phyloP scores from a whole-genome alignment of 2,329 filamentous ascomycete genomes.

The Ophiostoma tasmaniense region DNA sequence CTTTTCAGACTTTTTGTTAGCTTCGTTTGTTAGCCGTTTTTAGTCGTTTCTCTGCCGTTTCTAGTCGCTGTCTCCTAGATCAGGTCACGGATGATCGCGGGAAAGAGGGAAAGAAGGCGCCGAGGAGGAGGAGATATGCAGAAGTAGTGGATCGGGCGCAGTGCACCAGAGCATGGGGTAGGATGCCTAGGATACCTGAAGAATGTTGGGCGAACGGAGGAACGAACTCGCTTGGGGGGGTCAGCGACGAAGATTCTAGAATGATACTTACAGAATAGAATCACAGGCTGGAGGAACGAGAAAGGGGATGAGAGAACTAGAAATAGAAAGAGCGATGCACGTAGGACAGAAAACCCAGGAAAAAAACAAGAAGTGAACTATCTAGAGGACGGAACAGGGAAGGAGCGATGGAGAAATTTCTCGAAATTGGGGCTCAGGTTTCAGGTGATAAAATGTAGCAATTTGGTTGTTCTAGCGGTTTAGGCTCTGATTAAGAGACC shows the following conservation, averaged over 20 bases:
- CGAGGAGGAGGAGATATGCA: neutral
- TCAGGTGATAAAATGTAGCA: neutral
- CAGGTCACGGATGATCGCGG: conserved; percentile 3
- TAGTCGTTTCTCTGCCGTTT: neutral
- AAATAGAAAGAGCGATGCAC: neutral
- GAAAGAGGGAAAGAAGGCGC: neutral
- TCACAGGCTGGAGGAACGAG: neutral
- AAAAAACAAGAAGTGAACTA: conserved; percentile 8
- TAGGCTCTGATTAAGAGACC: neutral
- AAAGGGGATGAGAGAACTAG: neutral
- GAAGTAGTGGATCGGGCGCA: neutral
- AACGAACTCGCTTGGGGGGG: neutral
- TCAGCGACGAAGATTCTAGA: too few relatives aligned
- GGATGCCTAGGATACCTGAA: neutral
- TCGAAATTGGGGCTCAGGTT: conserved; percentile 9
- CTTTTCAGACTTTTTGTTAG: neutral
- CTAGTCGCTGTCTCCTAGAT: neutral
- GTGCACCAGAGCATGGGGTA: conserved; percentile 3
- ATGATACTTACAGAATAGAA: neutral
- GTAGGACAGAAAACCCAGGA: neutral
- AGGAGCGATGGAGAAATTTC: conserved; percentile 9
- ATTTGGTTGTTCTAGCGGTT: neutral
- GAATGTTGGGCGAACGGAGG: neutral
- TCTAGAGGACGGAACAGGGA: conserved; percentile 2
- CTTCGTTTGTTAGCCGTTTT: neutral